These are phyloP conservation scores for Penicillium sp. DNA, from an alignment of 2,329 filamentous ascomycete genomes.

Conservation along the genomic window DNA sequence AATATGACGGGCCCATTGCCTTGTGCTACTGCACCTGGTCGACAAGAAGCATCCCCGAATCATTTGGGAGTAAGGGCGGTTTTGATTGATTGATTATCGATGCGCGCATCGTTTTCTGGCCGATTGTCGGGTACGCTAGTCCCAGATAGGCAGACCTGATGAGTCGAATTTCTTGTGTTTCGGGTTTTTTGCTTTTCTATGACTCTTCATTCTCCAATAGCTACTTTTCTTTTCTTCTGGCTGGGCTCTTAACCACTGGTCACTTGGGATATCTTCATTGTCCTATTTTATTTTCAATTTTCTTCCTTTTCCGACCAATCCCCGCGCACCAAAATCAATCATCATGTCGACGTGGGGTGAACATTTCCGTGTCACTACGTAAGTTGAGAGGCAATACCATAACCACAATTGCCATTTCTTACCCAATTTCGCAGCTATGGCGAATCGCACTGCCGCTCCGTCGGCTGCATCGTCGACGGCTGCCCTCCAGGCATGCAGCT, in stretches of 20 bases:
- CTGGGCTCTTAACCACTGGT: background rate
- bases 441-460: conserved; percentile 87
- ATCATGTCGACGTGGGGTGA: conserved; percentile 86
- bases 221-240: background rate
- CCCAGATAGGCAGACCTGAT: conserved; percentile 24
- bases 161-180: conserved; percentile 21
- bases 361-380: conserved; percentile 81
- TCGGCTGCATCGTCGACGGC: conserved; percentile 93
- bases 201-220: background rate
- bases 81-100: background rate
- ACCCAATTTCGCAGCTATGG: conserved; percentile 56
- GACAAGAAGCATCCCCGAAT: conserved; percentile 15
- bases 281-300: background rate
- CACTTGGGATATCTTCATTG: background rate
- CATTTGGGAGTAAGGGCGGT: conserved; percentile 5
- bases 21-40: conserved; percentile 10
- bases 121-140: conserved; percentile 30
- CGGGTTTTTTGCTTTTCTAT: conserved; percentile 4
- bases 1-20: conserved; percentile 25
- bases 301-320: background rate
- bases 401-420: background rate
- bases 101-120: conserved; percentile 2
- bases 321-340: conserved; percentile 12
- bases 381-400: conserved; percentile 36
- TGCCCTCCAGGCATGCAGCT: conserved; percentile 84